Conservation (phyloP, 75 land plant species). For the Larix kaempferi region DNA sequence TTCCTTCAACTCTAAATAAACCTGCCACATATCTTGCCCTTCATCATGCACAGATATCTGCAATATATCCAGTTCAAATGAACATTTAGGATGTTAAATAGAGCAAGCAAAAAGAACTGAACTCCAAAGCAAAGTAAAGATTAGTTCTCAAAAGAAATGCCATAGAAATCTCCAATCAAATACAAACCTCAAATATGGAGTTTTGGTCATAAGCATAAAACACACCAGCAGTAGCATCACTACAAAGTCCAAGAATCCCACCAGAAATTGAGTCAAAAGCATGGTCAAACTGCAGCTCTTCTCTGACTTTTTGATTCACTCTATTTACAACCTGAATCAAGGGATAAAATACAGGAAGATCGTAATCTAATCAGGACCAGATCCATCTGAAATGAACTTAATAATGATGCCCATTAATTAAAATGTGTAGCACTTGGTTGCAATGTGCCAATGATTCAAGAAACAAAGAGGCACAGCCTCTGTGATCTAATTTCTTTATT, state of each 20-base stretch:
- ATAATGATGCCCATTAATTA: slow-evolving; percentile 1
- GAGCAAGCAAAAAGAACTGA: not conserved
- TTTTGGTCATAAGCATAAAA: slow-evolving; percentile 89
- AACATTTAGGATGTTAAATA: not conserved
- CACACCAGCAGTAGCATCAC: slow-evolving; percentile 89
- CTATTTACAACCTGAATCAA: slow-evolving; percentile 38
- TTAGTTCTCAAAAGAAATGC: not conserved
- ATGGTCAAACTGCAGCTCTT: slow-evolving; percentile 80
- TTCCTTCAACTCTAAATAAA: slow-evolving; percentile 79
- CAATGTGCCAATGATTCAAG: not conserved
- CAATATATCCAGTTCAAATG: not conserved
- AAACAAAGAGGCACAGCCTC: not conserved
- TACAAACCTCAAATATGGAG: slow-evolving; percentile 79
- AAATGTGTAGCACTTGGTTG: not conserved
- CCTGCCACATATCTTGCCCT: slow-evolving; percentile 91
- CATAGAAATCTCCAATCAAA: not conserved
- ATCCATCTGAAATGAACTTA: slow-evolving; percentile 3
- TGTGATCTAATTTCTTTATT: not conserved
- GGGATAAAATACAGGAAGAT: slow-evolving; percentile 1
- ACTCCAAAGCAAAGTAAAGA: not conserved
- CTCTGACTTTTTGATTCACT: slow-evolving; percentile 45
- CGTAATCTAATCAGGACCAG: not conserved
- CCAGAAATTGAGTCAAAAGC: slow-evolving; percentile 57
- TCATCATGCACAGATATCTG: slow-evolving; percentile 40
- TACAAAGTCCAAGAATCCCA: slow-evolving; percentile 80